Evolutionary conservation across 2,329 filamentous ascomycete genomes (phyloP).

Genomic region (Venturia aucupariae): DNA sequence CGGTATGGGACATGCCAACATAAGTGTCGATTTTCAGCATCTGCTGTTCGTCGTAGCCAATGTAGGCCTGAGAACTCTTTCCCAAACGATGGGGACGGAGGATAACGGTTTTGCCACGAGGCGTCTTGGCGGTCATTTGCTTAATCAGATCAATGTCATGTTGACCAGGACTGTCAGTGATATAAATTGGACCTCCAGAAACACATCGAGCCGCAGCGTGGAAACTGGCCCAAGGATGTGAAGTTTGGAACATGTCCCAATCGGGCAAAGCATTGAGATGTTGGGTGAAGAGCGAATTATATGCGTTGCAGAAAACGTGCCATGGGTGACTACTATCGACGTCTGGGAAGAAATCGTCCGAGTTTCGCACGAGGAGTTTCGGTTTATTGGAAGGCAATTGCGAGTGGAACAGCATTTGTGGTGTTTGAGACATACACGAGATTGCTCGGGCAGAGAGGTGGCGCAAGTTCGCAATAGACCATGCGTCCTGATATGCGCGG

Average conservation of each 20-base stretch:
- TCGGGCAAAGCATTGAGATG: slow-evolving; percentile 83
- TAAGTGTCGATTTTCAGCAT: slow-evolving; percentile 74
- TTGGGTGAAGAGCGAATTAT: slow-evolving; percentile 74
- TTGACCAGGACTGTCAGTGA: slow-evolving; percentile 79
- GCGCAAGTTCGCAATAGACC: slow-evolving; percentile 67
- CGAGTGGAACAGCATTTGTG: slow-evolving; percentile 76
- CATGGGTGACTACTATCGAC: slow-evolving; percentile 75
- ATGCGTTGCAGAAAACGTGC: slow-evolving; percentile 92
- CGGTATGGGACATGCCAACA: slow-evolving; percentile 57
- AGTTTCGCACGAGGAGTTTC: slow-evolving; percentile 70
- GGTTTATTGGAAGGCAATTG: slow-evolving; percentile 71
- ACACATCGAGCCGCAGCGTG: slow-evolving; percentile 87
- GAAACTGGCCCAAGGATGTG: slow-evolving; percentile 63
- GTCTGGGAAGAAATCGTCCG: slow-evolving; percentile 85
- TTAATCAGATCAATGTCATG: slow-evolving; percentile 67
- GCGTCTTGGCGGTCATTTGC: slow-evolving; percentile 71
- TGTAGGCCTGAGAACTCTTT: slow-evolving; percentile 64
- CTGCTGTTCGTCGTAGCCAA: slow-evolving; percentile 61
- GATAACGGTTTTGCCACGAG: slow-evolving; percentile 65
- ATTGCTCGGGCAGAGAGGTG: slow-evolving; percentile 72
- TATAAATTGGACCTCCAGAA: slow-evolving; percentile 85
- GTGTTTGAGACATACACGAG: slow-evolving; percentile 90
- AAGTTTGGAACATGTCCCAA: slow-evolving; percentile 67
- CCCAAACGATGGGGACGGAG: slow-evolving; percentile 70
- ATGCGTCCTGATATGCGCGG: slow-evolving; percentile 72